A percentile compares a stretch with the other conserved stretches of the same genome.
These are phyloP conservation scores for Kokia cookei DNA, from an alignment of 441 rosid species.

Conservation along the genomic window DNA sequence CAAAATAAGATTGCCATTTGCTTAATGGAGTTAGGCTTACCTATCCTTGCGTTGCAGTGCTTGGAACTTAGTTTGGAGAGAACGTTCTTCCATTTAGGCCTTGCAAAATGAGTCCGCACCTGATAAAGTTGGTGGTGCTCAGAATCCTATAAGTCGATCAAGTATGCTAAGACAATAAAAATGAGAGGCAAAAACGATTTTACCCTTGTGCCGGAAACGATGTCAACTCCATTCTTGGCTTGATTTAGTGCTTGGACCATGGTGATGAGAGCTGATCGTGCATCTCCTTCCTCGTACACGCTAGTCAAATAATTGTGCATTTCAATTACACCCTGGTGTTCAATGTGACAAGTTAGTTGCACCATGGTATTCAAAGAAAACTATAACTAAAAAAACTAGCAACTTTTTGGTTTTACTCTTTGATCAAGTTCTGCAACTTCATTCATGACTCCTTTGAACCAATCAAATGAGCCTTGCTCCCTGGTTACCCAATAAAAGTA, in stretches of 20 bases:
- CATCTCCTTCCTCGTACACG: constrained; percentile 69
- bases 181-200: not conserved
- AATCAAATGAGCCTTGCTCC: constrained; percentile 97
- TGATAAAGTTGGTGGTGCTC: constrained; percentile 7
- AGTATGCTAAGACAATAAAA: not conserved
- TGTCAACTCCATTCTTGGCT: constrained; percentile 67
- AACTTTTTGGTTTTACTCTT: constrained; percentile 40
- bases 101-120: constrained; percentile 72
- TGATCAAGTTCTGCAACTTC: constrained; percentile 85
- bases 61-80: constrained; percentile 54
- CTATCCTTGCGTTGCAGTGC: constrained; percentile 60
- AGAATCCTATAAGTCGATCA: no score
- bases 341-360: constrained; percentile 10
- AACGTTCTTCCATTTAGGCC: constrained; percentile 73
- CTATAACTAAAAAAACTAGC: not conserved
- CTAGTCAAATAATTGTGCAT: constrained; percentile 78
- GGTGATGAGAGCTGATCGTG: constrained; percentile 58
- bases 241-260: constrained; percentile 71
- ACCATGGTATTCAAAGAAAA: not conserved
- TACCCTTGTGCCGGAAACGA: constrained; percentile 61
- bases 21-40: constrained; percentile 18
- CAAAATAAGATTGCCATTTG: not conserved
- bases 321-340: constrained; percentile 52
- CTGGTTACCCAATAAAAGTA: constrained; percentile 98
- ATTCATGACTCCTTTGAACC: constrained; percentile 96